Evolutionary conservation across 148 eudicot genomes (phyloP), one percentile per base, ranked within the genome.

Genomic region (Arbutus unedo): DNA sequence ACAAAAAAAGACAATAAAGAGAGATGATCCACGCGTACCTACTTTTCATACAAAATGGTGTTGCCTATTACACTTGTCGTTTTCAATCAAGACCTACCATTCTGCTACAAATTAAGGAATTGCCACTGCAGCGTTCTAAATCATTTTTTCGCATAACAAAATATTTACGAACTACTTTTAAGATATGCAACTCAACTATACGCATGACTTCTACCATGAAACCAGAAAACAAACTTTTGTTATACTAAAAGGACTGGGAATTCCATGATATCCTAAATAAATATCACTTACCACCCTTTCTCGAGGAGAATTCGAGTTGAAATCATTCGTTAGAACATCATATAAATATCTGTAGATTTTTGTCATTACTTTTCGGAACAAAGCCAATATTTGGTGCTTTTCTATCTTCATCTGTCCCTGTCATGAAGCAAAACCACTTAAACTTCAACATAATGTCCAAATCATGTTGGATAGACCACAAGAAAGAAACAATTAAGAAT

Each of bases 321-420:
- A 56, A 21, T 82, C 60, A 47, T 82, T 82, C 10, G 57, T 82
- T 60, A n/a, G 50, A 51, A 82, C 50, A 31, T 50, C 74, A 76
- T 76, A 49, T 9, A 82, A 75, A 11, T 82, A 64, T 54, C 19
- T 82, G 84, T 60, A 75, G 59, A 82, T 57, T 60, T 76, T 82
- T 23, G 0, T 54, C n/a, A 82, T 38, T 55, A 64, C 54, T 60
- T 76, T 82, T 60, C 79, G 45, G 51, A 76, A 41, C 25, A 82
- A 43, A 75, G 74, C 15, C 80, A 82, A 56, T 10, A 76, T 15
- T 62, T 82, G 80, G 74, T 82, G 80, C 74, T 54, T 75, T 76
- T 76, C 84, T 62, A 82, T 75, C 64, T 82, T 64, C 84, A 82
- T 82, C 43, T 18, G 16, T 76, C 54, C 80, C 84, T 82, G 66